Evolutionary conservation across 2,329 filamentous ascomycete genomes (phyloP).

Genomic region (Aspergillus glaucus): DNA sequence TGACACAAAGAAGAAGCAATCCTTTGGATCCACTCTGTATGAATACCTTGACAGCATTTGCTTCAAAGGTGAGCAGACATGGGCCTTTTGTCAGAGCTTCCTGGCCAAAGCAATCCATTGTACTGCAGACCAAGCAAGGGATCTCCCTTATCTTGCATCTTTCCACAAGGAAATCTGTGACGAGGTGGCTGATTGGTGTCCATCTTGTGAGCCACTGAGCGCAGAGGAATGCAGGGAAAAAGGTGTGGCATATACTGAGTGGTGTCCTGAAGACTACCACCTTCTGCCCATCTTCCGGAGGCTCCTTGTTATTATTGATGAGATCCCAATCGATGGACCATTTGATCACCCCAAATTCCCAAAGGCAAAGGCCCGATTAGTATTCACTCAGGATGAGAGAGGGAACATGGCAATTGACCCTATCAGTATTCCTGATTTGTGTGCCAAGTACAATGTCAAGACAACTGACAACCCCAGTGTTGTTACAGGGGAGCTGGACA

Average conservation of each 20-base stretch:
- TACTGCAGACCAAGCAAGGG: not conserved
- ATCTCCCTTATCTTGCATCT: not conserved
- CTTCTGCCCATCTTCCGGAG: not conserved
- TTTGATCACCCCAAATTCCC: not conserved
- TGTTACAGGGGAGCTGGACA: not conserved
- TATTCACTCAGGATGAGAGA: slow-evolving; percentile 1
- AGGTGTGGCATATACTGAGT: not conserved
- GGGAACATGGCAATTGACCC: not conserved
- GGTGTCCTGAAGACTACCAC: not conserved
- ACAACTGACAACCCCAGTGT: not conserved
- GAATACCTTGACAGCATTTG: not conserved
- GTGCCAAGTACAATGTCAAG: not conserved
- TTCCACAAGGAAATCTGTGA: not conserved
- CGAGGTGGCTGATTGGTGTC: not conserved
- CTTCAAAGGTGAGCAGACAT: not conserved
- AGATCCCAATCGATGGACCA: not conserved
- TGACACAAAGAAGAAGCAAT: not conserved
- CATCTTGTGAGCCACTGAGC: not conserved
- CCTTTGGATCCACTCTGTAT: not conserved
- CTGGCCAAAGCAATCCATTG: not conserved
- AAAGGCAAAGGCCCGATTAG: not conserved
- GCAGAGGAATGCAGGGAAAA: not conserved
- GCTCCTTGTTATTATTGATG: not conserved
- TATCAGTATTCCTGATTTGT: not conserved
- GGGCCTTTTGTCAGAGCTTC: not conserved